These are phyloP conservation scores for Lotus japonicus DNA, from an alignment of 306 rosid species.

Conservation along the genomic window DNA sequence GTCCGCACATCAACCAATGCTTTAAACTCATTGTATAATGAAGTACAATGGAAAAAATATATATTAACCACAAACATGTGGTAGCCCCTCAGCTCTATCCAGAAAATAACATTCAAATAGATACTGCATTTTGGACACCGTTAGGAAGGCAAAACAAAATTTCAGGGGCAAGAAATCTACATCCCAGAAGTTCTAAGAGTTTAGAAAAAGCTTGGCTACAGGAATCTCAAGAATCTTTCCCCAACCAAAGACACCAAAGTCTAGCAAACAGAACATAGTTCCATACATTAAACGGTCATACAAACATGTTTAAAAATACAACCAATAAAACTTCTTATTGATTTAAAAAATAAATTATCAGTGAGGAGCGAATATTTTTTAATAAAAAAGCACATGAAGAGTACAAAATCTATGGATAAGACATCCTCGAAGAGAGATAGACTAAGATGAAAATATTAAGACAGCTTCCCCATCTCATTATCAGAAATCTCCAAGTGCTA, in stretches of 20 bases:
- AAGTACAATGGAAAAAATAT: neutral
- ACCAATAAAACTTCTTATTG: neutral
- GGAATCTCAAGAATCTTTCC: neutral
- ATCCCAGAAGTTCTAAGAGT: neutral
- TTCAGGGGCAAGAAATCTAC: neutral
- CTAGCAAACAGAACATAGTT: slow-evolving; percentile 4
- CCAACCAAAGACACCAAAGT: neutral
- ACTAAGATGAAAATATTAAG: neutral
- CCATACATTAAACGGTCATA: neutral
- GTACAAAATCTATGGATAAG: neutral
- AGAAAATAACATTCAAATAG: neutral
- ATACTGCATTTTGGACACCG: neutral
- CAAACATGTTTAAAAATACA: neutral
- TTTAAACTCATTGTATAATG: neutral
- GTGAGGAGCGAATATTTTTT: neutral
- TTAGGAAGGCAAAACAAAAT: neutral
- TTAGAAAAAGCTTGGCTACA: neutral
- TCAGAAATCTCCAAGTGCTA: neutral
- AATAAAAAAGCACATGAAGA: neutral
- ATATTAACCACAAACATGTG: neutral
- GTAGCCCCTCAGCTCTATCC: neutral
- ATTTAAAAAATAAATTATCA: neutral
- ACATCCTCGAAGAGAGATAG: neutral
- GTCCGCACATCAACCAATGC: neutral
- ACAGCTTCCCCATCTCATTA: neutral